Conservation (phyloP, 352 stramenopile species). For the Phytophthora citricola region DNA sequence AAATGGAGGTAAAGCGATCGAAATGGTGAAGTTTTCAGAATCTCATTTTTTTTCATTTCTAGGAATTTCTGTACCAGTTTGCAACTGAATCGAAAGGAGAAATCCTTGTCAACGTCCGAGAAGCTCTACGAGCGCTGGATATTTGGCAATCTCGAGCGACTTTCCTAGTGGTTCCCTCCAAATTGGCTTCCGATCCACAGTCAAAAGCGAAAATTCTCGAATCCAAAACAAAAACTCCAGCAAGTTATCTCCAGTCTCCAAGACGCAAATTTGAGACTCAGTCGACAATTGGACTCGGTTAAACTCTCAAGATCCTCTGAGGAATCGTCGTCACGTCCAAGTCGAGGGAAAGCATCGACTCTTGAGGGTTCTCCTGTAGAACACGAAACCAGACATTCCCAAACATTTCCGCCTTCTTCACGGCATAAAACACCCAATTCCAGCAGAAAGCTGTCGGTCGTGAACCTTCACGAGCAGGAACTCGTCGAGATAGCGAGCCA, state of each 20-base stretch:
- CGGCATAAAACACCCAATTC: neutral
- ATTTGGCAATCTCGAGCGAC: slow-evolving; percentile 50
- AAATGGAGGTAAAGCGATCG: slow-evolving; percentile 51
- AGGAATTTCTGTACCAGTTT: slow-evolving; percentile 66
- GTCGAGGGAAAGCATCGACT: slow-evolving; percentile 11
- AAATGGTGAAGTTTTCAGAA: neutral
- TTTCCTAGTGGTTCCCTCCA: slow-evolving; percentile 3
- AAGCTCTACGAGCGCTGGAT: slow-evolving; percentile 60
- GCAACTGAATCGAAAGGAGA: slow-evolving; percentile 42
- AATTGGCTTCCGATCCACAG: slow-evolving; percentile 16
- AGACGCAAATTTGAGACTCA: slow-evolving; percentile 52
- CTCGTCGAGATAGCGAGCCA: slow-evolving; percentile 51
- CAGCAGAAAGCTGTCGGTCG: neutral
- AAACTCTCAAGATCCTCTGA: slow-evolving; percentile 5
- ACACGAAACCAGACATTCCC: slow-evolving; percentile 1
- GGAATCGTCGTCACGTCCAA: slow-evolving; percentile 2
- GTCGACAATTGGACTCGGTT: slow-evolving; percentile 34
- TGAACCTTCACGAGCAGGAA: slow-evolving; percentile 55
- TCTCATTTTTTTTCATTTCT: slow-evolving; percentile 7
- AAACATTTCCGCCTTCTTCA: slow-evolving; percentile 1
- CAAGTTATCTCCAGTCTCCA: slow-evolving; percentile 51
- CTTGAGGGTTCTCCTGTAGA: slow-evolving; percentile 17
- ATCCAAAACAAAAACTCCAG: slow-evolving; percentile 56
- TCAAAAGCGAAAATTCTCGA: slow-evolving; percentile 35
- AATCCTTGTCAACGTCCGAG: slow-evolving; percentile 62